Conservation (phyloP, 345 rosid species). For the Bruguiera gymnorhiza region DNA sequence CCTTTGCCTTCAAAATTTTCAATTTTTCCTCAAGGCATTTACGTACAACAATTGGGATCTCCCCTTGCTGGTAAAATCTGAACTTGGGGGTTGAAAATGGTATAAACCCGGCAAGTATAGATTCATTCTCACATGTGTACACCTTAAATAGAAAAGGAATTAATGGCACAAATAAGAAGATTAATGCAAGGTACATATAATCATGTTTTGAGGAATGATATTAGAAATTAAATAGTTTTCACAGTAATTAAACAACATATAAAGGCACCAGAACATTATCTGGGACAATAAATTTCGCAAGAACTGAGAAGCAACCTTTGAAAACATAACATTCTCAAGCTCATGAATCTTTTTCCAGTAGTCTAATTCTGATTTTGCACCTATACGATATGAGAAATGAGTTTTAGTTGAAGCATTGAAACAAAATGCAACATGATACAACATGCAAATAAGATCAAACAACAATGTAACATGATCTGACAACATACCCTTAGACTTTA, state of each 20-base stretch:
- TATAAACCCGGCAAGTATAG: constrained; percentile 52
- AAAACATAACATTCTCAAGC: constrained; percentile 70
- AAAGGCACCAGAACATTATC: not conserved
- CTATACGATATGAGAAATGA: constrained; percentile 25
- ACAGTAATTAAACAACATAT: too few relatives aligned
- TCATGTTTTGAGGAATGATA: too few relatives aligned
- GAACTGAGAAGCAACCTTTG: constrained; percentile 55
- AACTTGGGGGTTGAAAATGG: constrained; percentile 63
- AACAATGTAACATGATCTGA: not conserved
- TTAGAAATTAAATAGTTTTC: too few relatives aligned
- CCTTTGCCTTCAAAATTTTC: constrained; percentile 43
- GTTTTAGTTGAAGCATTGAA: constrained; percentile 4
- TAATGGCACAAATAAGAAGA: too few relatives aligned
- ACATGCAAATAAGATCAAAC: too few relatives aligned
- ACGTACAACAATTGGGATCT: constrained; percentile 29
- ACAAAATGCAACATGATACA: not conserved
- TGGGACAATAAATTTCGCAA: constrained; percentile 7
- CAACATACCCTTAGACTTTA: constrained; percentile 69
- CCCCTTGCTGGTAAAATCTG: constrained; percentile 38
- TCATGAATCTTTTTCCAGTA: constrained; percentile 57
- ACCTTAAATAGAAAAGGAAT: constrained; percentile 43
- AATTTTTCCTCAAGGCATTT: constrained; percentile 27
- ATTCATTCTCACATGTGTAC: constrained; percentile 58
- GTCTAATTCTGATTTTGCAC: constrained; percentile 29
- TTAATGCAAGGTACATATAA: too few relatives aligned